phyloP scores from a whole-genome alignment of 1,284 basidiomycete genomes.

The Cerioporus squamosus region DNA sequence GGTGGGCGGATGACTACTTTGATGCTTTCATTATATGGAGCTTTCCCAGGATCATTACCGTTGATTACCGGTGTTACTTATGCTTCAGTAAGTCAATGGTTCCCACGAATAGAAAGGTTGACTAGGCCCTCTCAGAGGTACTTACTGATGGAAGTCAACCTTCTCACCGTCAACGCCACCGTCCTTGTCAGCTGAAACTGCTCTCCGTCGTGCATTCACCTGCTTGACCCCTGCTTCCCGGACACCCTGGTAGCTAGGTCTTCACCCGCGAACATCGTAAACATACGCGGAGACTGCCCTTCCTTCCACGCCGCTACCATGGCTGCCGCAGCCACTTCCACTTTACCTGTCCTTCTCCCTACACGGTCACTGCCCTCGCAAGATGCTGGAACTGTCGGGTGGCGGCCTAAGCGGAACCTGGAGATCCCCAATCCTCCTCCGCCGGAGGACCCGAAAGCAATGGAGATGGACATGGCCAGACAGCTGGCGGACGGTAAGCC shows the following conservation, averaged over 20 bases:
- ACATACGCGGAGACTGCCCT: no score
- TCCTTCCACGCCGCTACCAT: background rate
- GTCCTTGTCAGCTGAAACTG: no score
- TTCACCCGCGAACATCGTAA: no score
- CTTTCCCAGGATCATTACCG: conserved; percentile 1
- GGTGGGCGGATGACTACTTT: background rate
- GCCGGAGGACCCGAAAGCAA: conserved; percentile 28
- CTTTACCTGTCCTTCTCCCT: conserved; percentile 14
- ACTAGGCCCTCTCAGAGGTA: no score
- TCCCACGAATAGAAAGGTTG: background rate
- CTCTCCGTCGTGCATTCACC: no score
- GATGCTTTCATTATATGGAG: background rate
- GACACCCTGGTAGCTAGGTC: no score
- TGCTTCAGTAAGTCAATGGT: no score
- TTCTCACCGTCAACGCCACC: no score
- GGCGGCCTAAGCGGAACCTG: conserved; percentile 19
- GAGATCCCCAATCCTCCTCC: conserved; percentile 19
- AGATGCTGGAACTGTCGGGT: conserved; percentile 10
- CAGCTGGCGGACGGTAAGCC: conserved; percentile 74
- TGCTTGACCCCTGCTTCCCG: no score
- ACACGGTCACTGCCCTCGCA: conserved; percentile 5
- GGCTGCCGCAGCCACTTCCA: background rate
- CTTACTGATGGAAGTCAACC: no score
- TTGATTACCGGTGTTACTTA: no score
- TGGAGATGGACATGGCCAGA: conserved; percentile 75